Evolutionary conservation across 2,329 filamentous ascomycete species (phyloP).

Genomic region (Exophiala aquamarina): DNA sequence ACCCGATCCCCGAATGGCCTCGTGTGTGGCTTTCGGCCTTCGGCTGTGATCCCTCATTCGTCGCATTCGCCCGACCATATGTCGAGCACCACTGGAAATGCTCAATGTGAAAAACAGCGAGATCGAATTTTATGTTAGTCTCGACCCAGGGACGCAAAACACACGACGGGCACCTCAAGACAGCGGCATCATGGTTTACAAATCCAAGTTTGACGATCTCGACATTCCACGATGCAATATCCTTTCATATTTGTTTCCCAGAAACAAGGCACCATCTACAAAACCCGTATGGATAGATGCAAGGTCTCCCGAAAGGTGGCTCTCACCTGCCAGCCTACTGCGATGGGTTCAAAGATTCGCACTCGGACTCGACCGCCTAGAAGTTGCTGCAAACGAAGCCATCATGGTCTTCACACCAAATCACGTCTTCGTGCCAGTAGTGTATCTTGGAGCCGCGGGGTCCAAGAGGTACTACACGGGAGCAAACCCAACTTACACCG

Average conservation of each 20-base stretch:
- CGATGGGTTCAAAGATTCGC: conserved; percentile 68
- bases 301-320: conserved; percentile 58
- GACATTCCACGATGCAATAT: conserved; percentile 43
- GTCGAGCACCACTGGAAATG: too few species aligned
- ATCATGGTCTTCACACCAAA: conserved; percentile 69
- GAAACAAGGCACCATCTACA: conserved; percentile 34
- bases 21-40: too few species aligned
- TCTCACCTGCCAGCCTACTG: conserved; percentile 61
- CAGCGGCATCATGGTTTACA: not conserved
- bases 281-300: conserved; percentile 58
- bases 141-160: too few species aligned
- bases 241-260: conserved; percentile 47
- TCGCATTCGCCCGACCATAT: too few species aligned
- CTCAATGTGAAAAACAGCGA: too few species aligned
- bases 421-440: conserved; percentile 64
- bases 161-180: too few species aligned
- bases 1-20: too few species aligned
- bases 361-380: conserved; percentile 59
- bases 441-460: conserved; percentile 37
- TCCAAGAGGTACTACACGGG: conserved; percentile 55
- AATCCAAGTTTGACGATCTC: conserved; percentile 13
- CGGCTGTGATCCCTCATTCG: too few species aligned
- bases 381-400: conserved; percentile 63
- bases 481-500: conserved; percentile 53
- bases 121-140: too few species aligned